A percentile compares a stretch with the other conserved stretches of the same genome.
phyloP scores from a whole-genome alignment of 306 rosid genomes.

The Malus sylvestris region DNA sequence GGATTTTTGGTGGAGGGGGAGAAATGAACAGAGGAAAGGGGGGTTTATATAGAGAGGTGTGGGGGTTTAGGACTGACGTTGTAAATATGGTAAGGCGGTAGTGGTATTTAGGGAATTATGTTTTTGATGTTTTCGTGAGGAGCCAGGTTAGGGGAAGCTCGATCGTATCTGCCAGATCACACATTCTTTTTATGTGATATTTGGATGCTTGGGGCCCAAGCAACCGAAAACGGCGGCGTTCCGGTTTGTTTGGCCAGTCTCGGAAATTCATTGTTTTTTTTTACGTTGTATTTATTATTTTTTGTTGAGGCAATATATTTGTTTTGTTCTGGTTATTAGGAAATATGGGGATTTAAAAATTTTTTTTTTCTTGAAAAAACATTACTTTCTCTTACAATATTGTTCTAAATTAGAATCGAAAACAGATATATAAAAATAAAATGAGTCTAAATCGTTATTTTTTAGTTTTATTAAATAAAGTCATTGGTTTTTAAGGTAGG shows the following conservation, averaged over 20 bases:
- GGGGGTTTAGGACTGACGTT: constrained; percentile 4
- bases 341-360: not conserved
- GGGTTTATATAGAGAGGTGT: not conserved
- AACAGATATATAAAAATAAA: no score
- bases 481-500: no score
- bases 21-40: not conserved
- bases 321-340: no score
- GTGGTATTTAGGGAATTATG: constrained; percentile 9
- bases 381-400: no score
- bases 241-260: not conserved
- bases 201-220: constrained; percentile 31
- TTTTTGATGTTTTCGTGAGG: not conserved
- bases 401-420: no score
- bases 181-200: not conserved
- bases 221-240: not conserved
- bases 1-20: not conserved
- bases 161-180: constrained; percentile 6
- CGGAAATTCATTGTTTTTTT: not conserved
- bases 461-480: no score
- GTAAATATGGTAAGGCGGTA: constrained; percentile 12
- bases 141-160: not conserved
- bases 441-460: no score
- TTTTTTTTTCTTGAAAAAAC: not conserved
- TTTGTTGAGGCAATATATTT: no score
- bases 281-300: no score